Evolutionary conservation across 345 rosid species (phyloP), one percentile per base, ranked within the genome.

Genomic region (Psidium friedrichsthalianum): DNA sequence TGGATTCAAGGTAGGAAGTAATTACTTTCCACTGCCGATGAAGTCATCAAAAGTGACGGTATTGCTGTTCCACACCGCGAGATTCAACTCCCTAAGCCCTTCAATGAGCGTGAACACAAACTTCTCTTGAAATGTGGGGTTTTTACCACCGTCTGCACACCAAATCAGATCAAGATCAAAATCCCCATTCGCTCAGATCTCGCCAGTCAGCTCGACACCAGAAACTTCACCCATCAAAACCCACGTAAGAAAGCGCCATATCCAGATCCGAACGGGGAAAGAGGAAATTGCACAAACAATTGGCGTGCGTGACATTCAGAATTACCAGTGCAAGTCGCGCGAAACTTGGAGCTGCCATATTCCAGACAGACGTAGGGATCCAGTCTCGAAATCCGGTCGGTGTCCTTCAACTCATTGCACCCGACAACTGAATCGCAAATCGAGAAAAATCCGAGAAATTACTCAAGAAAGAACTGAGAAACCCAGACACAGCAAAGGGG

Each of bases 91-190:
- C 87, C 95, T 93, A 53, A 95, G 92, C 32, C 99, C 98, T 91
- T 96, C 99, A 83, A 97, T 90, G 85, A 97, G 83, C 44, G 90
- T 88, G 86, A 94, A 91, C 81, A 92, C 90, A 88, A 96, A 96
- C 91, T 94, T 97, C 91, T 97, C 99, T 88, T 97, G 98, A 74
- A 97, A 97, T 3, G 91, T 92, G 6, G 99, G 99, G 83, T 92
- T 93, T 53, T 86, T 95, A 27, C 94, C 95, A 83, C 99, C 99
- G 95, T 96, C 99, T 94, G 82, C 64, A 83, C 57, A 80, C 82
- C 83, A 54, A 36, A 86, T 83, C 87, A 59, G 81, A 86, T 82
- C 44, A 24, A 81, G 84, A 84, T 8, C 32, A 84, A 88, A 47
- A 74, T 47, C 40, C 76, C 80, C 29, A 1, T 59, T 44, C 3